Percentiles rank a stretch among this genome's conserved stretches.
Evolutionary conservation across 129 eudicot species (phyloP).

Genomic region (Saposhnikovia divaricata): DNA sequence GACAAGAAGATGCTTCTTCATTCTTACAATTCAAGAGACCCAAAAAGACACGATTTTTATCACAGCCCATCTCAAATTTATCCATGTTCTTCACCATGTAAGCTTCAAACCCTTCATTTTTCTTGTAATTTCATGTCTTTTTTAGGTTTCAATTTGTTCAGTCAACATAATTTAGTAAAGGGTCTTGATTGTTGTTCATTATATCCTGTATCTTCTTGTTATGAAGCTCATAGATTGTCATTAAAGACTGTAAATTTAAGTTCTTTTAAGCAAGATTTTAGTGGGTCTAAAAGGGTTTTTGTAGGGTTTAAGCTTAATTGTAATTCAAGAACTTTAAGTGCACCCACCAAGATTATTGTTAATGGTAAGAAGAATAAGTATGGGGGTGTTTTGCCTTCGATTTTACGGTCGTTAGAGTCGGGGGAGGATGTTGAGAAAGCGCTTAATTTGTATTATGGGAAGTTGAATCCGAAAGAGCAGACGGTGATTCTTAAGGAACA

Average conservation of each 20-base stretch:
- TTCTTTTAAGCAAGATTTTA: slow-evolving; percentile 12
- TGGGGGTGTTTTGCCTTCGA: slow-evolving; percentile 49
- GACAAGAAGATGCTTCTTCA: slow-evolving; percentile 21
- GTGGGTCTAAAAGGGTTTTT: slow-evolving; percentile 29
- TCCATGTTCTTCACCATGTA: slow-evolving; percentile 34
- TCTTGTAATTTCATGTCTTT: slow-evolving; percentile 31
- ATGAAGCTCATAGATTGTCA: neutral
- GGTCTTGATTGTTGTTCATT: slow-evolving; percentile 5
- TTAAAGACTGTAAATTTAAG: neutral
- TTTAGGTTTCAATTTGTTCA: slow-evolving; percentile 27
- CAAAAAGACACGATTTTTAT: slow-evolving; percentile 24
- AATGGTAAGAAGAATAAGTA: slow-evolving; percentile 36
- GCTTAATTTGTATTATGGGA: slow-evolving; percentile 45
- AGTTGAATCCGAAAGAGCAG: slow-evolving; percentile 58
- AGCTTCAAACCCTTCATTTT: slow-evolving; percentile 51
- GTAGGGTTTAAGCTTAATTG: slow-evolving; percentile 54
- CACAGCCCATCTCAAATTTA: slow-evolving; percentile 9
- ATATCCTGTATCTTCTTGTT: neutral
- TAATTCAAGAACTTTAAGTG: slow-evolving; percentile 32
- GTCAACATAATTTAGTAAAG: slow-evolving; percentile 14
- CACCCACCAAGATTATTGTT: slow-evolving; percentile 17
- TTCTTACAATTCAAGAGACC: slow-evolving; percentile 29
- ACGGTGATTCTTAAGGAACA: slow-evolving; percentile 77
- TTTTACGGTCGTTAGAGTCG: slow-evolving; percentile 40
- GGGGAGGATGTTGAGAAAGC: slow-evolving; percentile 53